Base-by-base conservation (phyloP, 345 rosid genomes). In the Pelargonium nanum region DNA sequence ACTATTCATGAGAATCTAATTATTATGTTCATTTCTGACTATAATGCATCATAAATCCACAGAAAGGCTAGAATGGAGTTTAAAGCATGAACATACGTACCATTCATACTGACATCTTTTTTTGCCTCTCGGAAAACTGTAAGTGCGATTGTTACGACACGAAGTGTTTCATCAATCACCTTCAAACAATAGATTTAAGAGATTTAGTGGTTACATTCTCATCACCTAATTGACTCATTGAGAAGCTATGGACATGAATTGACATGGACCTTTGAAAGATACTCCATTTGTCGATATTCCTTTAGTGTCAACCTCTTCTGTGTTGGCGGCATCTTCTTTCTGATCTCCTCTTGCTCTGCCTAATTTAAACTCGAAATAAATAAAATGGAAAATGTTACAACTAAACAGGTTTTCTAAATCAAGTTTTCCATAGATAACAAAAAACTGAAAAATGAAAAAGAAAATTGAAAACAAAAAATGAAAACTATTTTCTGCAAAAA, bases 101-200 rank as follows among this genome's bases (percentile, higher is more conserved):
- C 96, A 3, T 64, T 76, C 48, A 91, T 19, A 1, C 68, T 69
- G 72, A 81, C 79, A 62, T 88, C 85, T 51, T 52, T 20, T 68
- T 80, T 88, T 22, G 96, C 84, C 69, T 86, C 91, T 15, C 97
- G 81, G 61, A 91, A 91, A 32, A 85, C 91, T 2, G 65, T 70
- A n/a, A 86, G 81, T 20, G 96, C 83, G 79, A 91, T 81, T 58
- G 96, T 80, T 44, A 91, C 58, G 51, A 84, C 52, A 20, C 91
- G 88, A 64, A 88, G 89, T 0, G 94, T 88, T 75, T 91, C 97
- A 64, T 91, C 94, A 62, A 91, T 76, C 60, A 91, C 94, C 95
- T 89, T 53, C 21, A 64, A 5, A 22, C 50, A 50, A 12, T 1
- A 24, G 53, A 51, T 26, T 5, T 32, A 20, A 30, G 6, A 45